Evolutionary conservation across 208 protist species (phyloP).

Genomic region (Trichomonas gallinae): DNA sequence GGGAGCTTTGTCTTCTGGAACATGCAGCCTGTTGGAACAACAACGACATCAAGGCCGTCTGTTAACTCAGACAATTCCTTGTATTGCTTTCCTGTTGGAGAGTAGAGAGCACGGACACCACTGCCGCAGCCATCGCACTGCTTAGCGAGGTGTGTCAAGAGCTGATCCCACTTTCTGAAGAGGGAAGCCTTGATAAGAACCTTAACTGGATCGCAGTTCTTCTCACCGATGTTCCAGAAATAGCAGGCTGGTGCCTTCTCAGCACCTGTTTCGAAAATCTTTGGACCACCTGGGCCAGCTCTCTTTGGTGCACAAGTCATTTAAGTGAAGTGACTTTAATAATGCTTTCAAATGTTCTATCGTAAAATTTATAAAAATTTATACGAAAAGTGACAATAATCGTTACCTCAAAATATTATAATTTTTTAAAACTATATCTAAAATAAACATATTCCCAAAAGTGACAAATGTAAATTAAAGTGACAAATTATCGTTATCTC

Average conservation of each 20-base stretch:
- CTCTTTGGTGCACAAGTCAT: constrained; percentile 23
- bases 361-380: background rate
- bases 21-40: background rate
- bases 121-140: background rate
- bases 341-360: background rate
- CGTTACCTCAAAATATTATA: no score
- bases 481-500: no score
- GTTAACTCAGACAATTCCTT: background rate
- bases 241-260: background rate
- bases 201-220: constrained; percentile 17
- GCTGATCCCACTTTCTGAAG: background rate
- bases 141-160: background rate
- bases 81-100: background rate
- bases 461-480: no score
- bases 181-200: background rate
- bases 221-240: constrained; percentile 12
- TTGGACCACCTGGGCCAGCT: background rate
- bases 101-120: background rate
- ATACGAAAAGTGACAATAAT: background rate
- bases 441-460: no score
- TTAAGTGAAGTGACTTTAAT: constrained; percentile 11
- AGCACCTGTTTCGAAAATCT: background rate
- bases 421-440: no score
- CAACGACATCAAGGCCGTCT: background rate
- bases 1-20: background rate